Conservation (phyloP, 768 basidiomycete species). For the Tylopilus subfusipes region DNA sequence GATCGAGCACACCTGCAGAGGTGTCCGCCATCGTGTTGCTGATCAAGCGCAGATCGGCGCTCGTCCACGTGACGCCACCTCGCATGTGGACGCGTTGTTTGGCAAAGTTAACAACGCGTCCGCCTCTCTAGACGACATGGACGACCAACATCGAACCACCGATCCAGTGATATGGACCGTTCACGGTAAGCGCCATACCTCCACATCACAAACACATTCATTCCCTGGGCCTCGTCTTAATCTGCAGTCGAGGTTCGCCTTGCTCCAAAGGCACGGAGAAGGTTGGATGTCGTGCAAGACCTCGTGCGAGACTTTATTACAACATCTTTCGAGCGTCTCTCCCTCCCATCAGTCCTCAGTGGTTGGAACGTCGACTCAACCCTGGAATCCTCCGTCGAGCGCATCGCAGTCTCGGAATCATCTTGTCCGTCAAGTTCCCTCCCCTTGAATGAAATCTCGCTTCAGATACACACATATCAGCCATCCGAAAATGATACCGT, state of each 20-base stretch:
- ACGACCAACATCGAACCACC: constrained; percentile 5
- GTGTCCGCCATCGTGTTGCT: constrained; percentile 25
- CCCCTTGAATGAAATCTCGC: constrained; percentile 52
- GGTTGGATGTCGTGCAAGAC: constrained; percentile 71
- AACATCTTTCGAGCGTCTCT: constrained; percentile 60
- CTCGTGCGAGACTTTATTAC: constrained; percentile 56
- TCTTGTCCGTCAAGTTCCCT: constrained; percentile 55
- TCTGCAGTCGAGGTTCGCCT: constrained; percentile 82
- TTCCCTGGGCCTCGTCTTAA: neutral
- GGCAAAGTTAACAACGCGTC: constrained; percentile 24
- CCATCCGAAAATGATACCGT: constrained; percentile 63
- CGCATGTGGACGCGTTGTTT: constrained; percentile 52
- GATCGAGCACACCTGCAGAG: constrained; percentile 33
- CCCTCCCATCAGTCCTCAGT: constrained; percentile 63
- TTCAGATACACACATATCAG: constrained; percentile 89
- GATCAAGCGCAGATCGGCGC: neutral
- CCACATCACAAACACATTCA: neutral
- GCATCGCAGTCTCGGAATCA: constrained; percentile 69
- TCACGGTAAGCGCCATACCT: constrained; percentile 46
- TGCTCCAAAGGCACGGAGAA: constrained; percentile 59
- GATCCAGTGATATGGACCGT: constrained; percentile 53
- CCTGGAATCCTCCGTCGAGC: constrained; percentile 71
- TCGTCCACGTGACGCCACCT: constrained; percentile 34
- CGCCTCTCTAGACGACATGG: constrained; percentile 9
- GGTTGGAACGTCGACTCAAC: constrained; percentile 80